Evolutionary conservation across 805 yeast species (phyloP), one percentile per base, ranked within the genome.

Genomic region (Candida manassasensis): DNA sequence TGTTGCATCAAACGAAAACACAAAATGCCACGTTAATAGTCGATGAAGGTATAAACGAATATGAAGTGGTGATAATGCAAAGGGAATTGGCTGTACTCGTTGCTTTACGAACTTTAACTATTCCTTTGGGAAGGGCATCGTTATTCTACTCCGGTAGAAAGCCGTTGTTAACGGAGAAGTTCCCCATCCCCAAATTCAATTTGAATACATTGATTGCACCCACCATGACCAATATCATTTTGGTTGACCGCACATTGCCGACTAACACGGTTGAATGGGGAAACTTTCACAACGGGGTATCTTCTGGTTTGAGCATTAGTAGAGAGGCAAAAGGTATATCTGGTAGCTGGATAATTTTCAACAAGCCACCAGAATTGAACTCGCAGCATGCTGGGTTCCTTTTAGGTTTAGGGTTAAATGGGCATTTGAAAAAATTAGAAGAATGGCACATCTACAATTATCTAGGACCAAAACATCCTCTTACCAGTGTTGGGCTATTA

Each of bases 401-500:
- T n/a, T 60, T 87, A 13, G 98, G 97, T 0, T 64, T 93, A 17
- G 99, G 99, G 0, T 62, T 93, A 19, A 86, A 86, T 58, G 97
- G 97, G 0, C 96, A 89, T 53, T 61, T 93, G 48, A 78, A 74
- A 38, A 69, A 71, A 27, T 61, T 93, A 17, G 97, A 90, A 50
- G 96, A 93, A 55, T 93, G 97, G 97, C 96, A 89, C 53, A 84
- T 90, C 19, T 93, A 87, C 55, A 89, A 90, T 51, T 88, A 87
- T 46, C 62, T 93, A 35, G 95, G 96, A 0, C 95, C 96, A 0
- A 89, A 93, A 45, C 87, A 85, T 49, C 75, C 82, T 3, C 73
- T 73, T 27, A 85, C 95, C 0, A 85, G 95, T 55, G 80, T 88
- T 22, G 97, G 97, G 0, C 65, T 93, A 29, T 62, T 93, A 22